Evolutionary conservation across 352 stramenopile species (phyloP).

Genomic region (Phytopythium sindhum): DNA sequence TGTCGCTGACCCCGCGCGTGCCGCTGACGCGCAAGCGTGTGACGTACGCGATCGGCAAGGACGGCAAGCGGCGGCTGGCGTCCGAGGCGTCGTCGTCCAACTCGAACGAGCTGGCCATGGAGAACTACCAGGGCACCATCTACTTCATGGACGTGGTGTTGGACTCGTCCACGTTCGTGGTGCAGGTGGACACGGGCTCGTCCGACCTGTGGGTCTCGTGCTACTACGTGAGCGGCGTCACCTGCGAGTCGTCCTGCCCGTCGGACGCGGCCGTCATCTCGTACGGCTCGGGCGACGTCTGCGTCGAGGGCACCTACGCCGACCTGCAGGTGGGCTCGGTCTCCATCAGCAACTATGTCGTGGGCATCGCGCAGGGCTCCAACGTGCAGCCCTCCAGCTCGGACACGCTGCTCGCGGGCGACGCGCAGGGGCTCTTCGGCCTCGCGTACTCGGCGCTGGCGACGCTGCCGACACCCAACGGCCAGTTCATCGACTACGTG

Average conservation of each 20-base stretch:
- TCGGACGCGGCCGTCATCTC: conserved; percentile 33
- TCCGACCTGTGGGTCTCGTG: conserved; percentile 79
- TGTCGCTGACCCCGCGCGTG: conserved; percentile 3
- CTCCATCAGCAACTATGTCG: conserved; percentile 39
- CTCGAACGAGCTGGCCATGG: conserved; percentile 33
- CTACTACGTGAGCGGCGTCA: conserved; percentile 35
- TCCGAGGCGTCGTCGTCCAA: conserved; percentile 21
- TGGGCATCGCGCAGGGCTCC: conserved; percentile 46
- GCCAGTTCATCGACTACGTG: conserved; percentile 61
- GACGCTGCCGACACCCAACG: conserved; percentile 36
- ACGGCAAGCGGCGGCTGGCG: conserved; percentile 21
- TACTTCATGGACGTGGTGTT: conserved; percentile 65
- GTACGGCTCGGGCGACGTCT: conserved; percentile 68
- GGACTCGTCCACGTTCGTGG: conserved; percentile 30
- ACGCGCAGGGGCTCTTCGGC: conserved; percentile 60
- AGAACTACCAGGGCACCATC: conserved; percentile 57
- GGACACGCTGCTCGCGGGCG: conserved; percentile 33
- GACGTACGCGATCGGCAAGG: not conserved
- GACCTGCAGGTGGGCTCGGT: conserved; percentile 48
- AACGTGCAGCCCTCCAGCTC: conserved; percentile 44
- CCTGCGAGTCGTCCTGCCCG: conserved; percentile 46
- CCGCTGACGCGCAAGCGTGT: conserved; percentile 8
- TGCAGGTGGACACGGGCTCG: conserved; percentile 75
- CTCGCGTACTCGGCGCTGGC: conserved; percentile 55
- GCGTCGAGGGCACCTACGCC: conserved; percentile 37